Evolutionary conservation across 2,329 filamentous ascomycete species (phyloP), one percentile per base, ranked within the genome.

Genomic region (Nigrograna mackinnonii): DNA sequence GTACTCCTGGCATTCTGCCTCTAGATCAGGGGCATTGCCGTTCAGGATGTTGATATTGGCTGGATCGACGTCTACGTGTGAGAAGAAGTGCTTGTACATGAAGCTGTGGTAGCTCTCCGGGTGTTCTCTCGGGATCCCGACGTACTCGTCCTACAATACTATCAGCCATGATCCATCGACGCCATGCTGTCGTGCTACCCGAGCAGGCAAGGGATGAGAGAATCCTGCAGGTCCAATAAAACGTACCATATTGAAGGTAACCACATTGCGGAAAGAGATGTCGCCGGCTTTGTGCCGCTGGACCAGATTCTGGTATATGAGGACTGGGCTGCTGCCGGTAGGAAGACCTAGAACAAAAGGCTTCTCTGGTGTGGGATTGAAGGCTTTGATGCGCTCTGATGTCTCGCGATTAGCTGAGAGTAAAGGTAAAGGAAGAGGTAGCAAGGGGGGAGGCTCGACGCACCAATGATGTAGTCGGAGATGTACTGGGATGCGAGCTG

Each of bases 11-110:
- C 89, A 92, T 69, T 94, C 89, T 30, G 82, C 83, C 52, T 85
- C 83, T 2, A 90, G 80, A 62, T 89, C 87, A 12, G 79, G 72
- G 0, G 88, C 87, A 62, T 91, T 92, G 59, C 89, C 89, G 62
- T 92, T 83, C 28, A 92, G 80, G 59, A 94, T 90, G 71, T 95
- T 85, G 64, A 94, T 89, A 66, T 92, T 91, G 60, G 80, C 79
- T 4, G 89, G 89, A 52, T 84, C 80, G 55, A 94, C 85, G 62
- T 95, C 88, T 57, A 94, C 85, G 52, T 84, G 89, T 32, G 86
- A 89, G 77, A 95, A 95, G 77, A 95, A 90, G 72, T 94, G 80
- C 71, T 87, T 89, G 80, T 91, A 95, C 89, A 95, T 94, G 76
- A 94, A 95, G 52, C 85, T 88, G 74, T 95, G 89, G 71, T 95